Evolutionary conservation across 2,329 filamentous ascomycete genomes (phyloP).

Genomic region (Aspergillus calidoustus): DNA sequence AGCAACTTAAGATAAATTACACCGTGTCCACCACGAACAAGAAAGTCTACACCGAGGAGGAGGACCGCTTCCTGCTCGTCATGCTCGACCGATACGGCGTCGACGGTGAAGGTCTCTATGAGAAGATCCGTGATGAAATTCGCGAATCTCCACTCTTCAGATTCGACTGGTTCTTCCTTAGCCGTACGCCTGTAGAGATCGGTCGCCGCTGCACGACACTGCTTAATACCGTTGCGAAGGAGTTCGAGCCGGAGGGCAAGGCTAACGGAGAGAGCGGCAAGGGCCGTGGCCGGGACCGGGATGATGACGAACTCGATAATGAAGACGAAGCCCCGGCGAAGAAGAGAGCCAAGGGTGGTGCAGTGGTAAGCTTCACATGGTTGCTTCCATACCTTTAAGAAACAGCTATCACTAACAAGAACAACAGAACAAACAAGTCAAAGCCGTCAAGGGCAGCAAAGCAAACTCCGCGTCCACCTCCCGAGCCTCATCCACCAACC

Average conservation of each 20-base stretch:
- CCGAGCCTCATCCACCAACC: constrained; percentile 74
- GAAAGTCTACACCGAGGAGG: constrained; percentile 98
- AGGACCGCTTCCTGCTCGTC: constrained; percentile 92
- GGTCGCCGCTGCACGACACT: constrained; percentile 91
- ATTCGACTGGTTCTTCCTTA: constrained; percentile 99
- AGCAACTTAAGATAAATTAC: constrained; percentile 98
- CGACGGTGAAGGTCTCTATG: constrained; percentile 87
- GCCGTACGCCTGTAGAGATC: constrained; percentile 89
- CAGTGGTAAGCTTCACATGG: constrained; percentile 68
- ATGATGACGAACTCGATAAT: constrained; percentile 84
- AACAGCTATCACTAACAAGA: constrained; percentile 7
- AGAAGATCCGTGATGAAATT: constrained; percentile 96
- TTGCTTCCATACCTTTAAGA: constrained; percentile 1
- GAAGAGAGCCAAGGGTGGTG: constrained; percentile 90
- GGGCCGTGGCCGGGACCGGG: constrained; percentile 63
- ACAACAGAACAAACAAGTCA: constrained; percentile 85
- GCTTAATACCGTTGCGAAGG: constrained; percentile 89
- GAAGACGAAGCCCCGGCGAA: constrained; percentile 83
- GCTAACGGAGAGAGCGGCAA: constrained; percentile 68
- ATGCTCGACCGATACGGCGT: constrained; percentile 91
- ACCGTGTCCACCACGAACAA: constrained; percentile 99
- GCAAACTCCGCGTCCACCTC: constrained; percentile 77
- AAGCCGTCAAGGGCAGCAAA: constrained; percentile 81
- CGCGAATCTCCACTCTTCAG: constrained; percentile 92
- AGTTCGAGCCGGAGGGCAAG: constrained; percentile 75